These are phyloP conservation scores for Boletellus deceptivus DNA, from an alignment of 1,284 basidiomycete species.

Conservation along the genomic window DNA sequence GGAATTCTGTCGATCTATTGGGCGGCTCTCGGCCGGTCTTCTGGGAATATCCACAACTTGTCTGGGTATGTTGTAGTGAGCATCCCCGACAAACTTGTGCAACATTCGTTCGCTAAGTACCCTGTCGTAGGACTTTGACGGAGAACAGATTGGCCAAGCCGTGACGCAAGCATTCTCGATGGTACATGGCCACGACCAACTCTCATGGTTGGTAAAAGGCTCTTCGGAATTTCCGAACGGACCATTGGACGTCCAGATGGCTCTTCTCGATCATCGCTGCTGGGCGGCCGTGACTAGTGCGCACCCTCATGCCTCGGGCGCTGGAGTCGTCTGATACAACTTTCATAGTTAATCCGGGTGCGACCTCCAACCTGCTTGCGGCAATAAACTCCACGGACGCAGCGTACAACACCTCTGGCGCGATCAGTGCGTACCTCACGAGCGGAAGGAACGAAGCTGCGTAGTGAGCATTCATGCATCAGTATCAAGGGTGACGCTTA, in stretches of 20 bases:
- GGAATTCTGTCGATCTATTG: conserved; percentile 39
- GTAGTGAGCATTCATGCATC: conserved; percentile 38
- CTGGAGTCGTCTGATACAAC: neutral
- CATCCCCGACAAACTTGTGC: neutral
- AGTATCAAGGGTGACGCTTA: neutral
- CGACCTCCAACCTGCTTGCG: conserved; percentile 33
- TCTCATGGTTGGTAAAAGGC: conserved; percentile 42
- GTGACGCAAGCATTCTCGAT: conserved; percentile 38
- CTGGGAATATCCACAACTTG: conserved; percentile 34
- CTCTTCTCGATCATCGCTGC: conserved; percentile 40
- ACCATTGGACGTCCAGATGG: conserved; percentile 33
- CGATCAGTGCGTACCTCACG: conserved; percentile 36
- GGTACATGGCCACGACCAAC: conserved; percentile 20
- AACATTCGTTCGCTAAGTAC: neutral
- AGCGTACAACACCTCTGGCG: conserved; percentile 36
- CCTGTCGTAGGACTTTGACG: conserved; percentile 51
- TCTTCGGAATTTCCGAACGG: conserved; percentile 44
- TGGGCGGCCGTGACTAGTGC: conserved; percentile 46
- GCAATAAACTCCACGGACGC: conserved; percentile 33
- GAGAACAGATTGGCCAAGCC: conserved; percentile 41
- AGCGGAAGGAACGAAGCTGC: conserved; percentile 44
- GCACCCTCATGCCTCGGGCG: conserved; percentile 8
- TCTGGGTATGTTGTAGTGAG: conserved; percentile 40
- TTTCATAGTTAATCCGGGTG: conserved; percentile 38
- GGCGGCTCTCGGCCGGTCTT: conserved; percentile 36